Conservation (phyloP, 2,329 filamentous ascomycete species). For the Exophiala bonariae region DNA sequence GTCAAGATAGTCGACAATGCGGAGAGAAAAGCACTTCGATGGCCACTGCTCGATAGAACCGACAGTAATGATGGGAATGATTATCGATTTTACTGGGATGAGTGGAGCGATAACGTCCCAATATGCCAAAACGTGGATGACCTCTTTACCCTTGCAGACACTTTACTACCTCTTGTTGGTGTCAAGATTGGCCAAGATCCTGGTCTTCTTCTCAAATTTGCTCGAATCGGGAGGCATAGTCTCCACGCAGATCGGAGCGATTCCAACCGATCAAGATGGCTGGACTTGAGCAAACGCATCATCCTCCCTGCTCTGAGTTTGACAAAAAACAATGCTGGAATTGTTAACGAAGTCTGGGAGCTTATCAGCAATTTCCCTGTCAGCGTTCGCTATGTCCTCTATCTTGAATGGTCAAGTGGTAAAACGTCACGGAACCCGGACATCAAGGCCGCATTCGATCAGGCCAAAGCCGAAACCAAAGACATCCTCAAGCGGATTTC, state of each 20-base stretch:
- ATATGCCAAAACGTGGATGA: conserved; percentile 89
- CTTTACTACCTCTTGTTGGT: conserved; percentile 80
- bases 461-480: conserved; percentile 75
- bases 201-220: conserved; percentile 73
- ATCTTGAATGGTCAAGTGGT: conserved; percentile 88
- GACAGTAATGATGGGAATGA: conserved; percentile 72
- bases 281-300: conserved; percentile 76
- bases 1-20: conserved; percentile 62
- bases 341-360: conserved; percentile 83
- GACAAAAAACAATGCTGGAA: conserved; percentile 77
- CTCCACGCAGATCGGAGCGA: conserved; percentile 68
- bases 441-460: conserved; percentile 75
- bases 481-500: conserved; percentile 87
- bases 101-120: conserved; percentile 92
- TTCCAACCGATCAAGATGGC: conserved; percentile 75
- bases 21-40: conserved; percentile 70
- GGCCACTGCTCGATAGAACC: conserved; percentile 78
- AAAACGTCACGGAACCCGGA: conserved; percentile 73
- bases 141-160: conserved; percentile 80
- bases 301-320: conserved; percentile 87
- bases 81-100: conserved; percentile 95
- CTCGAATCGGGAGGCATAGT: conserved; percentile 80
- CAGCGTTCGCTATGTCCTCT: conserved; percentile 78
- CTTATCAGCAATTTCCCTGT: conserved; percentile 78
- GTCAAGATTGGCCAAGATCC: conserved; percentile 87